Evolutionary conservation across 805 yeast species (phyloP), one percentile per base, ranked within the genome.

Genomic region (Lipomyces anomalus): DNA sequence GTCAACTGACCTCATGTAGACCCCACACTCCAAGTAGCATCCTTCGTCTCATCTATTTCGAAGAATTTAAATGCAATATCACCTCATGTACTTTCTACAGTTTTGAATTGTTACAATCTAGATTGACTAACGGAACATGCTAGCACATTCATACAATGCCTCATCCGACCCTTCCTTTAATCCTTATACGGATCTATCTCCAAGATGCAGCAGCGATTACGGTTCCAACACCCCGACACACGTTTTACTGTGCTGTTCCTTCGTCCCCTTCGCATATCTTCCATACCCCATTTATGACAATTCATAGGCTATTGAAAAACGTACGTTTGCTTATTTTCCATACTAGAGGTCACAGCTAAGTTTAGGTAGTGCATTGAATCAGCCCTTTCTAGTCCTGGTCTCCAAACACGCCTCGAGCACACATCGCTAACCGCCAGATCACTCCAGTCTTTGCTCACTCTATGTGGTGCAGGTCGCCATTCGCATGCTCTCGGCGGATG

Each of bases 401-500:
- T 38, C 22, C 44, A 35, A 20, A 48, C 45, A 6, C 28, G 21
- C 11, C 44, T 48, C 7, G 42, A 34, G 16, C 22, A 46, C 6
- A 44, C 55, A 4, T 40, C 46, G 9, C 36, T 51, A 16, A 44
- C 47, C 6, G 44, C 54, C 7, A 41, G 40, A 24, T 44, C 50
- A 13, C 35, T 51, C 22, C 40, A 43, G 13, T 17, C 55, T 6
- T n/a, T 51, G 13, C 35, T 44, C 6, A 35, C 38, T 13, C 30
- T 51, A 24, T 44, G 54, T 13, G 38, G 42, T 2, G 34, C 44
- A 9, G 28, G 43, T 4, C 40, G 55, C 18, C 22, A 18, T 16
- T 24, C 55, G 33, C 45, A 47, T 6, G 52, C 57, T 6, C 38
- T 29, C 3, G 57, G 56, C 16, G 57, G 58, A 6, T 55, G 58